phyloP scores from a whole-genome alignment of 148 eudicot genomes.

The Rhododendron vialii region DNA sequence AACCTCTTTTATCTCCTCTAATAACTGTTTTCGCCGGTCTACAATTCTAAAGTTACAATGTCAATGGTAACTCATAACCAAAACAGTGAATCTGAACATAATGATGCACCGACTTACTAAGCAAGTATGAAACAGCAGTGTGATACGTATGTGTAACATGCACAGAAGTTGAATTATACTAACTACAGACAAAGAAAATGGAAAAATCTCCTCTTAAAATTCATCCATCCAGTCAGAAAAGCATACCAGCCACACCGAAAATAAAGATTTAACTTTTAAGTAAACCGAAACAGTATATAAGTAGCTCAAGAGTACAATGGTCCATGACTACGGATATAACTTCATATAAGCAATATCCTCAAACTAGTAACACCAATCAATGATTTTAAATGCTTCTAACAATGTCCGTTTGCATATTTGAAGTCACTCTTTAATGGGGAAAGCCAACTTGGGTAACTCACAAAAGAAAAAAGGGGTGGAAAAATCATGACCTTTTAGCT shows the following conservation, averaged over 20 bases:
- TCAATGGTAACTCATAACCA: not conserved
- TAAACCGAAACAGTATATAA: not conserved
- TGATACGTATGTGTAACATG: not conserved
- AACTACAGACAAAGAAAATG: not conserved
- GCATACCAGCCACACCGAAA: not conserved
- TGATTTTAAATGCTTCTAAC: not conserved
- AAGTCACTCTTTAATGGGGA: not conserved
- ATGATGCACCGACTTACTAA: not conserved
- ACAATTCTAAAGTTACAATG: constrained; percentile 53
- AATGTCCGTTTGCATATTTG: not conserved
- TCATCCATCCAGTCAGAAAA: not conserved
- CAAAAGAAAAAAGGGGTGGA: too few relatives aligned
- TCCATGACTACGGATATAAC: not conserved
- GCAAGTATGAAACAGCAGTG: not conserved
- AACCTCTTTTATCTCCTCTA: constrained; percentile 78
- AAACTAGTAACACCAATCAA: not conserved
- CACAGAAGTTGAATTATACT: not conserved
- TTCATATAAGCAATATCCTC: not conserved
- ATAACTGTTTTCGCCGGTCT: constrained; percentile 63
- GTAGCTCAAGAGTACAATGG: not conserved
- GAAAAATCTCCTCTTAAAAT: not conserved
- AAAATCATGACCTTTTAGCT: not conserved
- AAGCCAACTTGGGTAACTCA: not conserved
- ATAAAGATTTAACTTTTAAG: not conserved
- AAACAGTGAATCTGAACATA: not conserved